Conservation (phyloP, 1,284 basidiomycete species). For the Tilletia indica region DNA sequence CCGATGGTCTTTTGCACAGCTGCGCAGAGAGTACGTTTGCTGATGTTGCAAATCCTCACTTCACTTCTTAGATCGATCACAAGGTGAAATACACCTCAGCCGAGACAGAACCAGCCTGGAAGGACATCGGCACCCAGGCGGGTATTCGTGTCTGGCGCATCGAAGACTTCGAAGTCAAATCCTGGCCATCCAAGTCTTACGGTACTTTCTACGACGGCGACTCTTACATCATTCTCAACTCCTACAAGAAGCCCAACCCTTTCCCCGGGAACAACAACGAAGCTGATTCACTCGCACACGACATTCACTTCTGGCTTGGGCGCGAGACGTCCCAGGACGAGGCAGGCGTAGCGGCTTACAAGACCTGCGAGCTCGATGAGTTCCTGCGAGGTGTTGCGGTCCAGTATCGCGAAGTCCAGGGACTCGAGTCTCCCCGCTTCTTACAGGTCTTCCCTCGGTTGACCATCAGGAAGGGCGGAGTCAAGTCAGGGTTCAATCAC, state of each 20-base stretch:
- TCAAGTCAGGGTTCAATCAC: constrained; percentile 66
- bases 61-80: constrained; percentile 61
- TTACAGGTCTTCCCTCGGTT: constrained; percentile 63
- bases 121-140: constrained; percentile 57
- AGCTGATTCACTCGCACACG: constrained; percentile 65
- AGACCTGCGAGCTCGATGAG: constrained; percentile 69
- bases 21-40: neutral
- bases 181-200: constrained; percentile 62
- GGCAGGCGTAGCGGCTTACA: constrained; percentile 67
- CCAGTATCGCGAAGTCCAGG: constrained; percentile 67
- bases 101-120: constrained; percentile 63
- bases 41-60: neutral
- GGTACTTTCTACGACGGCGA: constrained; percentile 68
- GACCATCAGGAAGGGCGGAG: constrained; percentile 63
- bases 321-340: constrained; percentile 66
- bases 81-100: constrained; percentile 63
- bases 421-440: constrained; percentile 64
- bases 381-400: constrained; percentile 64
- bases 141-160: constrained; percentile 65
- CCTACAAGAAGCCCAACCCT: constrained; percentile 46
- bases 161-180: constrained; percentile 64
- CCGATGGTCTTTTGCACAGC: neutral
- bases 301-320: constrained; percentile 70
- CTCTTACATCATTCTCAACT: constrained; percentile 67
- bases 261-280: neutral